Percentiles rank a stretch among this genome's conserved stretches.
Conservation (phyloP, 768 basidiomycete genomes). For the Termitomyces sp. region DNA sequence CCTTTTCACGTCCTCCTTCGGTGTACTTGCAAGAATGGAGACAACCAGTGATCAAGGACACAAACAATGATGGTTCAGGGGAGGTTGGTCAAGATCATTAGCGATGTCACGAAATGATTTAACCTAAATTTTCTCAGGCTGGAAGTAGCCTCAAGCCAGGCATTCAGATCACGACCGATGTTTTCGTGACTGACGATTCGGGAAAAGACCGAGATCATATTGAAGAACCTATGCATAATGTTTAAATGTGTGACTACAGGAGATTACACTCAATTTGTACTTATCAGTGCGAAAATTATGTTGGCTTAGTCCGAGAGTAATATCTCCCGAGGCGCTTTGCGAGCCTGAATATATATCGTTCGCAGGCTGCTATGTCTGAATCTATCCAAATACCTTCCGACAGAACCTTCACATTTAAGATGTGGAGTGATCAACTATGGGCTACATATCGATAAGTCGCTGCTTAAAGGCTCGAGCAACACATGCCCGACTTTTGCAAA, state of each 20-base stretch:
- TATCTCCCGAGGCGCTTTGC: slow-evolving; percentile 26
- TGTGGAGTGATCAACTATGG: slow-evolving; percentile 78
- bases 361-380: slow-evolving; percentile 75
- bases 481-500: slow-evolving; percentile 85
- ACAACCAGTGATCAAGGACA: background rate
- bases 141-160: background rate
- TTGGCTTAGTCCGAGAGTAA: no score
- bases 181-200: slow-evolving; percentile 1
- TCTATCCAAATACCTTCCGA: no score
- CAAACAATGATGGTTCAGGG: background rate
- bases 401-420: background rate
- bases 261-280: no score
- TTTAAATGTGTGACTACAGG: background rate
- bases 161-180: slow-evolving; percentile 6
- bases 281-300: no score
- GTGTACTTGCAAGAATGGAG: slow-evolving; percentile 10
- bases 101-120: no score
- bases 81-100: background rate
- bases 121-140: background rate
- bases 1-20: slow-evolving; percentile 11
- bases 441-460: slow-evolving; percentile 76
- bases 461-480: slow-evolving; percentile 81
- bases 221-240: background rate
- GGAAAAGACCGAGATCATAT: background rate
- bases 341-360: slow-evolving; percentile 78